Conservation (phyloP, 2,329 filamentous ascomycete species). For the Colletotrichum simmondsii region DNA sequence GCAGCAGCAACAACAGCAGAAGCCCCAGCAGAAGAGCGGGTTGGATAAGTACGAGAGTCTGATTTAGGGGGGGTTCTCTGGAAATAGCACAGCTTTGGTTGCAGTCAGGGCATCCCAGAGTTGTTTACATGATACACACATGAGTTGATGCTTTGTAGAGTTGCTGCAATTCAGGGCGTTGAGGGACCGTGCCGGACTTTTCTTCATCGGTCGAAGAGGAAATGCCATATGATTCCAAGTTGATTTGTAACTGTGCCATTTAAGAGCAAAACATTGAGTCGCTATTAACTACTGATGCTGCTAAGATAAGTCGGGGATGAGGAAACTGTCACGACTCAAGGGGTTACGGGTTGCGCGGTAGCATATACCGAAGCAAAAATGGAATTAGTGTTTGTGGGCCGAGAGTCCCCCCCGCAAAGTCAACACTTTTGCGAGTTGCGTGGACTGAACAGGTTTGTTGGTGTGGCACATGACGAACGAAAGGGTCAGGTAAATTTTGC, state of each 20-base stretch:
- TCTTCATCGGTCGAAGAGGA: neutral
- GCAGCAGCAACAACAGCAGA: constrained; percentile 38
- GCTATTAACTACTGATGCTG: neutral
- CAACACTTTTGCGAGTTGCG: constrained; percentile 8
- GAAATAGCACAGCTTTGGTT: constrained; percentile 8
- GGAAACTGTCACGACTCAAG: constrained; percentile 11
- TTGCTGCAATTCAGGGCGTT: neutral
- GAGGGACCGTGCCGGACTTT: neutral
- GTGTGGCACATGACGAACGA: constrained; percentile 16
- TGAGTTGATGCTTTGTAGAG: neutral
- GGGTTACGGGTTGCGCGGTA: neutral
- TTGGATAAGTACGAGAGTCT: constrained; percentile 77
- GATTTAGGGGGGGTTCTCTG: constrained; percentile 51
- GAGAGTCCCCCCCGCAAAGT: constrained; percentile 13
- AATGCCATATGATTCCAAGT: neutral
- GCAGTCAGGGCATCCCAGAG: constrained; percentile 9
- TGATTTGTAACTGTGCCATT: neutral
- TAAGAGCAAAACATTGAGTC: neutral
- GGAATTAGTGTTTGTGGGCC: constrained; percentile 10
- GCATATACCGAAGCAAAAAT: neutral
- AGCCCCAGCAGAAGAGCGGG: constrained; percentile 58
- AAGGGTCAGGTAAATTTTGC: neutral
- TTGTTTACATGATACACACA: constrained; percentile 15
- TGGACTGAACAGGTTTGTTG: constrained; percentile 12
- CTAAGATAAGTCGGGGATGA: neutral